Base-by-base conservation (phyloP, 2,329 filamentous ascomycete genomes). In the Endoconidiophora polonica region DNA sequence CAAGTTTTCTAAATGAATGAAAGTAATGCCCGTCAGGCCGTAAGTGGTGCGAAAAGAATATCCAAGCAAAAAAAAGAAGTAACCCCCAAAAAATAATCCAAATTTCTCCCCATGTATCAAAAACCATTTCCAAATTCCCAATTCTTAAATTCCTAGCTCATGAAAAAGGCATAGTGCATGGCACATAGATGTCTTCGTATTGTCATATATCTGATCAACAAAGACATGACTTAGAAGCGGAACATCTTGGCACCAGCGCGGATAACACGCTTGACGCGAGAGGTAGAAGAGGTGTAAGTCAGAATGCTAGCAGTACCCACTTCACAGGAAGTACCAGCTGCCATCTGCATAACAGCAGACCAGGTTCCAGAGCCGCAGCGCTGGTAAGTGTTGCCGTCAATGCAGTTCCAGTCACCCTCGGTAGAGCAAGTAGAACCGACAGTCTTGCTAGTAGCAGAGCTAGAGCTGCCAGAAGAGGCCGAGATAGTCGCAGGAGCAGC, bases 361-460 rank as follows among this genome's bases (percentile, higher is more conserved):
- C 74, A 77, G 0, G 55, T 37, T 6, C 74, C 73, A 2, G 66
- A 69, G 5, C 66, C 74, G 52, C 74, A 77, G 44, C 71, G 72
- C 60, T 77, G 73, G 67, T 68, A 77, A 0, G 66, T 65, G 1
- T 58, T 62, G 12, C 72, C 71, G 0, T 59, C 62, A 5, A 76
- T 62, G 55, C 74, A 77, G 64, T 75, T 75, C 69, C 69, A 77
- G 9, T 60, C 58, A 1, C 73, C 74, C 43, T 75, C 71, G 1
- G 55, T 44, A 5, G 65, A 56, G 60, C 73, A 77, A 0, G 68
- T 61, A 16, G 67, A 59, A 37, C 72, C 72, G 4, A 60, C 62
- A 1, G 69, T 56, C 22, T 59, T 48, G 1, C 55, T 55, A 9
- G 2, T 61, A 54, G 23, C 58, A 46, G 33, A 36, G 36, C 18